phyloP scores from a whole-genome alignment of 129 eudicot species.

The Saussurea involucrata region DNA sequence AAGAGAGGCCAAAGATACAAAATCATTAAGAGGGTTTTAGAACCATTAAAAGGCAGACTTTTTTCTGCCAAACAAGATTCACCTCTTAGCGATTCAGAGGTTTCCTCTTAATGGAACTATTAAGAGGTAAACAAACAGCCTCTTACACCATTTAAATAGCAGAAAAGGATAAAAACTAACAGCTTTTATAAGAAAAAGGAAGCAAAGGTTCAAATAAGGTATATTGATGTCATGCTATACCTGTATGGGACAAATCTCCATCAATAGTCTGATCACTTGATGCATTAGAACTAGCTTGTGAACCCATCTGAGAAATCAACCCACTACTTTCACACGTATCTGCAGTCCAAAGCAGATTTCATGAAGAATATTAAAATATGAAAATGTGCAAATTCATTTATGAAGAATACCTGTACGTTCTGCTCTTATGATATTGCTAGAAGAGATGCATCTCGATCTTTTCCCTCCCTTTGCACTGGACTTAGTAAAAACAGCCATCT shows the following conservation, averaged over 20 bases:
- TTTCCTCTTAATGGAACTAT: too few relatives aligned
- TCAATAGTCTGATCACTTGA: constrained; percentile 14
- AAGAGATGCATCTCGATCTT: constrained; percentile 11
- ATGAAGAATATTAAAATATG: background rate
- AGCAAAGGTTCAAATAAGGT: background rate
- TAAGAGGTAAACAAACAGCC: too few relatives aligned
- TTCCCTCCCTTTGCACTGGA: constrained; percentile 23
- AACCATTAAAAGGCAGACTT: too few relatives aligned
- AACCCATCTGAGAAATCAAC: constrained; percentile 14
- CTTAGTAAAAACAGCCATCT: constrained; percentile 9
- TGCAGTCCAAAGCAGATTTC: constrained; percentile 7
- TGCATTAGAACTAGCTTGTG: constrained; percentile 10
- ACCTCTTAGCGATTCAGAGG: too few relatives aligned
- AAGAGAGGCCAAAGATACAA: too few relatives aligned
- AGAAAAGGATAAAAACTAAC: background rate
- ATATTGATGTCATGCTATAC: background rate
- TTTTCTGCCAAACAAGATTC: too few relatives aligned
- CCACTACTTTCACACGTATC: constrained; percentile 18
- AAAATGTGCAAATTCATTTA: constrained; percentile 4
- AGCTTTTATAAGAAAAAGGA: background rate
- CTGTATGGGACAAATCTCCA: constrained; percentile 2
- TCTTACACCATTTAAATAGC: background rate
- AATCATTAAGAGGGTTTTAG: too few relatives aligned
- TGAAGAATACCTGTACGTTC: constrained; percentile 30
- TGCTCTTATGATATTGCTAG: constrained; percentile 21